Evolutionary conservation across 169 alveolate species (phyloP), one percentile per base, ranked within the genome.

Genomic region (Toxoplasma gondii): DNA sequence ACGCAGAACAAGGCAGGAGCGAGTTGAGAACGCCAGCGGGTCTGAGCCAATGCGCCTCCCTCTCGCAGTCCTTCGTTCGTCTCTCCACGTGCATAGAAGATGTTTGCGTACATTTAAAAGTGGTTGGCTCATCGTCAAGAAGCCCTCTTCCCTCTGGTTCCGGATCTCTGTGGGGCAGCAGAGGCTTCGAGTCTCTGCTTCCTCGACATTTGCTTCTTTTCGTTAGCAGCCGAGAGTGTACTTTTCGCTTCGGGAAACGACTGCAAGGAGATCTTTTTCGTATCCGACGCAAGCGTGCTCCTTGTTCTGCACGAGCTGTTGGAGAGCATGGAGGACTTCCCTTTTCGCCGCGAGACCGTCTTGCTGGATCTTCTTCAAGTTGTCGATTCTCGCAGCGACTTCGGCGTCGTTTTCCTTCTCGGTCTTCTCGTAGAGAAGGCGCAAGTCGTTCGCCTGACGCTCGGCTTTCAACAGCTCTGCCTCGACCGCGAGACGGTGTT

Each of bases 261-360:
- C 49, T 16, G 22, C n/a, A 44, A 31, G 44, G 27, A 74, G 84
- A 1, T 31, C 84, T 9, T 44, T 17, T 36, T 74, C 84, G 39
- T 74, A 36, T 44, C 9, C 84, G 17, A n/a, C 84, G 22, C 49
- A 34, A 4, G 44, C 84, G 41, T n/a, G 45, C 19, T 74, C 84
- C 84, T 74, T 74, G 4, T 74, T 22, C 84, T 74, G 43, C 17
- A n/a, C n/a, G 84, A 74, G 84, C n/a, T 74, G 45, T 74, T 74
- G 84, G 43, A 74, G 43, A 16, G 43, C 44, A 24, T 74, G 84
- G 27, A 74, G 84, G 84, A 74, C 22, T n/a, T 19, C 7, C n/a
- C 84, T 9, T 36, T 74, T 74, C 19, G 1, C 84, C 27, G 27
- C 44, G 43, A n/a, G 38, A 17, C 49, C 84, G 38, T 74, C 84